A percentile compares a stretch with the other conserved stretches of the same genome.
These are phyloP conservation scores for Penicillium canariense DNA, from an alignment of 495 filamentous ascomycete species.

Conservation along the genomic window DNA sequence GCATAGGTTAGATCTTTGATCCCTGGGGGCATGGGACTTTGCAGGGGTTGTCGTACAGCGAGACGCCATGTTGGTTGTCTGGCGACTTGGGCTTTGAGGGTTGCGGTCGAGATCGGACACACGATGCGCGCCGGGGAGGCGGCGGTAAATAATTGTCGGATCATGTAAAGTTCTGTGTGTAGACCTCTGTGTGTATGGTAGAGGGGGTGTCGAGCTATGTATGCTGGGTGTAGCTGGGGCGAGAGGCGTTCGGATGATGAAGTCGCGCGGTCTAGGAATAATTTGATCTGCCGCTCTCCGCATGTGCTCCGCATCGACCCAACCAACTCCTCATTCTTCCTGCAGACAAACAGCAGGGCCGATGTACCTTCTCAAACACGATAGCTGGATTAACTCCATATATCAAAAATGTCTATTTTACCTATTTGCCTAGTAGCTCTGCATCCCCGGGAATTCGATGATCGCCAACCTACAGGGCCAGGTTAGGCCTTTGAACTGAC, in stretches of 20 bases:
- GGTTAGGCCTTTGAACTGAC: neutral
- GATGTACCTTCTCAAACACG: too few relatives aligned
- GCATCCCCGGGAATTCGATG: too few relatives aligned
- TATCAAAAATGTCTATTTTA: too few relatives aligned
- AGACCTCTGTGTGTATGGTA: too few relatives aligned
- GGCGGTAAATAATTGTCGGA: slow-evolving; percentile 18
- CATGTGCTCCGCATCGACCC: slow-evolving; percentile 6
- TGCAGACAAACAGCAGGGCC: neutral
- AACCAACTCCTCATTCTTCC: neutral
- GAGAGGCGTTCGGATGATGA: neutral
- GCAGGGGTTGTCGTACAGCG: slow-evolving; percentile 1
- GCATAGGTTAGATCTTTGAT: neutral
- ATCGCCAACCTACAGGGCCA: too few relatives aligned
- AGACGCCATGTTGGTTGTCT: slow-evolving; percentile 9
- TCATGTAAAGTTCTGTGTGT: slow-evolving; percentile 1
- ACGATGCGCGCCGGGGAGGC: slow-evolving; percentile 20
- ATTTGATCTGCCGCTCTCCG: slow-evolving; percentile 19
- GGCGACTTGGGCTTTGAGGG: slow-evolving; percentile 9
- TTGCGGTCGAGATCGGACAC: slow-evolving; percentile 3
- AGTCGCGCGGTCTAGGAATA: slow-evolving; percentile 14
- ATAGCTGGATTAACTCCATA: too few relatives aligned
- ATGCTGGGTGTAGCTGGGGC: too few relatives aligned
- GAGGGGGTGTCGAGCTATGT: neutral
- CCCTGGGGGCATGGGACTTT: neutral
- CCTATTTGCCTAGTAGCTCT: too few relatives aligned